phyloP scores from a whole-genome alignment of 371 early-diverging fungal genomes.

The Nematocida sp. region DNA sequence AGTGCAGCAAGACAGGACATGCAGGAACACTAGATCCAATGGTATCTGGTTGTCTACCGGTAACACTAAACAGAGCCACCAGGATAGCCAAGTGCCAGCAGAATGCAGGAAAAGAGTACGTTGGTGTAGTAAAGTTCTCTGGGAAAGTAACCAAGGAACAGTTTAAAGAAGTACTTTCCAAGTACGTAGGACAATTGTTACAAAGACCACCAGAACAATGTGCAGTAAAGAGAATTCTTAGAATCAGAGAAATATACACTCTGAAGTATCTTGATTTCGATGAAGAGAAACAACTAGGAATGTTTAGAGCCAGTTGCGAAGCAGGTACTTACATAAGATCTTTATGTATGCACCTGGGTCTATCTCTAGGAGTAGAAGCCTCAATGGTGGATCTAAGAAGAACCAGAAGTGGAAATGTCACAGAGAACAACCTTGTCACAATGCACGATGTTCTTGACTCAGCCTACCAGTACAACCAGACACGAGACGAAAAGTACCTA shows the following conservation, averaged over 20 bases:
- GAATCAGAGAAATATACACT: slow-evolving; percentile 93
- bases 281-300: slow-evolving; percentile 81
- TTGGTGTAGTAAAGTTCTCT: slow-evolving; percentile 77
- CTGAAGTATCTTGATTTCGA: slow-evolving; percentile 82
- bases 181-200: slow-evolving; percentile 89
- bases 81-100: slow-evolving; percentile 97
- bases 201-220: slow-evolving; percentile 98
- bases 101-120: slow-evolving; percentile 93
- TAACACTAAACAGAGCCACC: slow-evolving; percentile 95
- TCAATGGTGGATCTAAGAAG: slow-evolving; percentile 98
- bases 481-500: slow-evolving; percentile 81
- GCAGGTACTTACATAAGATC: slow-evolving; percentile 99
- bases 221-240: slow-evolving; percentile 96
- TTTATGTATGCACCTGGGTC: slow-evolving; percentile 93
- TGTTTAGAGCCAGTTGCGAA: slow-evolving; percentile 95
- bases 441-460: slow-evolving; percentile 98
- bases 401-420: slow-evolving; percentile 83
- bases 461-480: slow-evolving; percentile 87
- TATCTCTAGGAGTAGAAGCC: slow-evolving; percentile 87
- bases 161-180: slow-evolving; percentile 72
- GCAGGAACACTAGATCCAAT: slow-evolving; percentile 97
- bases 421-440: slow-evolving; percentile 79
- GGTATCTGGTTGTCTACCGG: slow-evolving; percentile 95
- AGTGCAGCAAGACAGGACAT: slow-evolving; percentile 97
- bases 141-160: slow-evolving; percentile 45